phyloP scores from a whole-genome alignment of 2,329 filamentous ascomycete genomes.

The Elsinoe perseae region DNA sequence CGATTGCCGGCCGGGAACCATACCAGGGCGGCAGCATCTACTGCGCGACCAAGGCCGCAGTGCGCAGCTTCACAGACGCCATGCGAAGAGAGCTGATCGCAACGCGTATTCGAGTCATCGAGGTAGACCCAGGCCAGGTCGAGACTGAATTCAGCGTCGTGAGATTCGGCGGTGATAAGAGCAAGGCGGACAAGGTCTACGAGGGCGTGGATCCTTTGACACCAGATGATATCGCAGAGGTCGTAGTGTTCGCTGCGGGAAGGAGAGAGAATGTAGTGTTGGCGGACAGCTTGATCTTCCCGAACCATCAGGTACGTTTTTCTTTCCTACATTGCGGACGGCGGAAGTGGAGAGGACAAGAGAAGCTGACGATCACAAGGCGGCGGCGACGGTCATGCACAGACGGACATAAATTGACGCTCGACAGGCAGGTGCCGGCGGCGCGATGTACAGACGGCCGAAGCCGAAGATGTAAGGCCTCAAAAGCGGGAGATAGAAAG shows the following conservation, averaged over 20 bases:
- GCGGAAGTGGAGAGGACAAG: constrained; percentile 17
- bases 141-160: constrained; percentile 91
- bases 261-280: constrained; percentile 84
- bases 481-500: background rate
- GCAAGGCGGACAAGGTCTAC: constrained; percentile 85
- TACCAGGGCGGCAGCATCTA: constrained; percentile 85
- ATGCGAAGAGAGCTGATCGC: constrained; percentile 76
- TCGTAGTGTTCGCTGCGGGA: constrained; percentile 77
- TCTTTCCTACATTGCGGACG: constrained; percentile 4
- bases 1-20: constrained; percentile 80
- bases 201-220: constrained; percentile 77
- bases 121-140: constrained; percentile 85
- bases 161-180: constrained; percentile 78
- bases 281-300: constrained; percentile 79
- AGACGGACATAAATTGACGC: constrained; percentile 28
- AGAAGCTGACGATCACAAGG: constrained; percentile 21
- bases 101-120: constrained; percentile 73
- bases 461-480: background rate
- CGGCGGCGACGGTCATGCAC: constrained; percentile 41
- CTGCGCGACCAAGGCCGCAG: constrained; percentile 85
- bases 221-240: constrained; percentile 82
- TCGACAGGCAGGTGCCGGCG: constrained; percentile 28
- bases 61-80: constrained; percentile 74
- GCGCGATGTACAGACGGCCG: constrained; percentile 11
- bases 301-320: constrained; percentile 73